Conservation (phyloP, 176 grass and related monocot species). For the Musa schizocarpa region DNA sequence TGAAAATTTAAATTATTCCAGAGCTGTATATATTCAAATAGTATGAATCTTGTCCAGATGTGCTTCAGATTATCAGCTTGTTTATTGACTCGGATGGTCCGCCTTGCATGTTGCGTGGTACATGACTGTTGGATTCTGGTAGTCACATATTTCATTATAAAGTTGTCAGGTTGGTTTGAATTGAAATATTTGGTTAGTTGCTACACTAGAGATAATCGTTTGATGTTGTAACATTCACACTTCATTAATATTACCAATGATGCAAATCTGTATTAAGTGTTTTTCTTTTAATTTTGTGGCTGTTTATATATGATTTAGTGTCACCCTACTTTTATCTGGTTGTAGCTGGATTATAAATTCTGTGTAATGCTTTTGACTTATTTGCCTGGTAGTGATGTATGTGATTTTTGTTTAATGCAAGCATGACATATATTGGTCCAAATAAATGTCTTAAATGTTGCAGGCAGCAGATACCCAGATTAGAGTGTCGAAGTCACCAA, state of each 20-base stretch:
- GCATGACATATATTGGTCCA: background rate
- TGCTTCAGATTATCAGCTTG: background rate
- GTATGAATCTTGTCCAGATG: background rate
- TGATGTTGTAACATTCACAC: too few species aligned
- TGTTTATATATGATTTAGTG: background rate
- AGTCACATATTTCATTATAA: too few species aligned
- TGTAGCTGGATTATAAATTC: background rate
- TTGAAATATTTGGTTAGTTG: too few species aligned
- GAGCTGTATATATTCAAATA: background rate
- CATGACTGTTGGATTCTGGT: background rate
- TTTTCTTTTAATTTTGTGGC: background rate
- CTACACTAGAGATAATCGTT: too few species aligned
- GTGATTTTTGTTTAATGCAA: too few species aligned
- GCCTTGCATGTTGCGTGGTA: background rate
- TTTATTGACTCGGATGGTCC: background rate
- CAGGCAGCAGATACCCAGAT: constrained; percentile 63
- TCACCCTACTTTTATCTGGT: background rate
- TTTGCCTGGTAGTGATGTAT: too few species aligned
- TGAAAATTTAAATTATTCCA: background rate
- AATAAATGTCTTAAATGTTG: constrained; percentile 23
- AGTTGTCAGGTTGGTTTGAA: too few species aligned
- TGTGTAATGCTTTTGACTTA: background rate
- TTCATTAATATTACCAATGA: background rate
- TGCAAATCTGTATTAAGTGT: background rate
- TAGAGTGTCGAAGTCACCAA: constrained; percentile 28